phyloP scores from a whole-genome alignment of 257 asterid genomes.

The Lithospermum erythrorhizon region DNA sequence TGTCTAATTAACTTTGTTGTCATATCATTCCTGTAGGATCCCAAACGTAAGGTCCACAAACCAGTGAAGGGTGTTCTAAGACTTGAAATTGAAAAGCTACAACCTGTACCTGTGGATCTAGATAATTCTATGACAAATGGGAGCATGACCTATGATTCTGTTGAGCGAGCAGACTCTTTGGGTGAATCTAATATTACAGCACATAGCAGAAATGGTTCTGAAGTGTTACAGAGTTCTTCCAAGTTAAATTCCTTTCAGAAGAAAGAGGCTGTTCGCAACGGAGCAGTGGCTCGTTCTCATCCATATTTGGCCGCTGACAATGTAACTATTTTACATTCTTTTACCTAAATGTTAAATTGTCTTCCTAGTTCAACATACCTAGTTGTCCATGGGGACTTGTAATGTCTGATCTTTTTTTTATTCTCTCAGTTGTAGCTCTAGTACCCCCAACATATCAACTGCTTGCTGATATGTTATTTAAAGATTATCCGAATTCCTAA shows the following conservation, averaged over 20 bases:
- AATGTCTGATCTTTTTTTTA: neutral
- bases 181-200: conserved; percentile 27
- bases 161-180: conserved; percentile 35
- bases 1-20: conserved; percentile 11
- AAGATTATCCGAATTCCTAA: neutral
- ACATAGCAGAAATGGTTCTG: conserved; percentile 36
- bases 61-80: conserved; percentile 87
- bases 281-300: conserved; percentile 45
- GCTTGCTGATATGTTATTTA: neutral
- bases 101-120: conserved; percentile 45
- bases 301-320: conserved; percentile 41
- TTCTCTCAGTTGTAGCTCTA: neutral
- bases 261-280: conserved; percentile 56
- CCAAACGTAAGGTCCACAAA: conserved; percentile 90
- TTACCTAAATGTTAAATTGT: neutral
- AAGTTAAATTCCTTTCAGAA: conserved; percentile 42
- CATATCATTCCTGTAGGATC: conserved; percentile 51
- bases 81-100: conserved; percentile 93
- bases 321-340: conserved; percentile 35
- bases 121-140: conserved; percentile 50
- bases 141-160: conserved; percentile 37
- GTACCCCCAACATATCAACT: neutral
- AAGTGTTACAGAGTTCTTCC: conserved; percentile 28
- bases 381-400: neutral
- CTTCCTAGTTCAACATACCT: neutral